A percentile compares a stretch with the other conserved stretches of the same genome.
Evolutionary conservation across 2,329 filamentous ascomycete species (phyloP).

Genomic region (Bipolaris victoriae): DNA sequence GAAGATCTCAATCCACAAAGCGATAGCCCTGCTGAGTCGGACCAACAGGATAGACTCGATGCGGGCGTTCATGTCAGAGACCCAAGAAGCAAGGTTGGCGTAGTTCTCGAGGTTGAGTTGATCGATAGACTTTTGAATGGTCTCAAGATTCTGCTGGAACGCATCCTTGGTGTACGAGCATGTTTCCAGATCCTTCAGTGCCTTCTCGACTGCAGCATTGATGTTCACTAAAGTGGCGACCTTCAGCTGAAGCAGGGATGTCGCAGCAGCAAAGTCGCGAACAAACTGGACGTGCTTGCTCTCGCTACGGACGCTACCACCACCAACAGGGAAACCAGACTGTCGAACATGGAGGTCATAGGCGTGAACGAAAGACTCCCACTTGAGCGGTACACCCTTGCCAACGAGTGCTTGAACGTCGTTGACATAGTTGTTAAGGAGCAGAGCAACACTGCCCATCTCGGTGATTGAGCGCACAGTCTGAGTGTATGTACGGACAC

Average conservation of each 20-base stretch:
- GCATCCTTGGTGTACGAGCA: constrained; percentile 82
- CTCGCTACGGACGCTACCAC: constrained; percentile 67
- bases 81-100: constrained; percentile 90
- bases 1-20: constrained; percentile 87
- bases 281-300: constrained; percentile 98
- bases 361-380: constrained; percentile 97
- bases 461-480: constrained; percentile 82
- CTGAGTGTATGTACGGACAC: constrained; percentile 89
- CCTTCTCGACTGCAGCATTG: constrained; percentile 80
- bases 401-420: constrained; percentile 82
- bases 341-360: constrained; percentile 87
- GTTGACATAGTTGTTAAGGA: constrained; percentile 90
- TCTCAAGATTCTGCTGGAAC: constrained; percentile 80
- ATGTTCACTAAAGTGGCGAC: constrained; percentile 79
- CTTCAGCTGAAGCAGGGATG: constrained; percentile 88
- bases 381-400: constrained; percentile 88
- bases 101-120: constrained; percentile 97
- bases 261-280: constrained; percentile 85
- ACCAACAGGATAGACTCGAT: constrained; percentile 80
- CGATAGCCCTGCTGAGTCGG: constrained; percentile 84
- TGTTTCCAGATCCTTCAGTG: constrained; percentile 79
- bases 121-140: constrained; percentile 90
- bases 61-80: constrained; percentile 81
- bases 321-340: constrained; percentile 63
- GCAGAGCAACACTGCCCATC: constrained; percentile 85